Evolutionary conservation across 345 rosid species (phyloP).

Genomic region (Linum tenue): DNA sequence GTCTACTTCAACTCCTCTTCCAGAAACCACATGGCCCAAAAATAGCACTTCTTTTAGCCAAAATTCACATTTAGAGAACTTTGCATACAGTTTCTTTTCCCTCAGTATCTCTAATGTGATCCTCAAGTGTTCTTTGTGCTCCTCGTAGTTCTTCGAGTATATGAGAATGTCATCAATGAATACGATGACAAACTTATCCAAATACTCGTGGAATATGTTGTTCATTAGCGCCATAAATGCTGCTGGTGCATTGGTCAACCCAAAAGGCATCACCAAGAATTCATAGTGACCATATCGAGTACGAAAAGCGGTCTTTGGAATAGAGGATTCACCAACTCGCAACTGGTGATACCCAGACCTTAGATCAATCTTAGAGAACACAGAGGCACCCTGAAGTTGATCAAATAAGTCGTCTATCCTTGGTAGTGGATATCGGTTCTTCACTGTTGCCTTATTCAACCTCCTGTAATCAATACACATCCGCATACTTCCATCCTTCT

Average conservation of each 20-base stretch:
- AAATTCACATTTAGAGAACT: no score
- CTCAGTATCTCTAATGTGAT: no score
- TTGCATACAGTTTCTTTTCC: no score
- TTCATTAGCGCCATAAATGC: slow-evolving; percentile 1
- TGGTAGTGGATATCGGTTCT: background rate
- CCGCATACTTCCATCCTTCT: background rate
- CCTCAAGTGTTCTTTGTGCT: no score
- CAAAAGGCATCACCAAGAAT: slow-evolving; percentile 1
- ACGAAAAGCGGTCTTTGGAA: background rate
- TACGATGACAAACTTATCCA: no score
- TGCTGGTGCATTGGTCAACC: background rate
- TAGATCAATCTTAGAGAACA: slow-evolving; percentile 1
- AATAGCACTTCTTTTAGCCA: no score
- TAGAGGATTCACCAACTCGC: background rate
- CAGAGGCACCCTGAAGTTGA: background rate
- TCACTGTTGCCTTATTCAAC: background rate
- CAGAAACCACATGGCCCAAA: no score
- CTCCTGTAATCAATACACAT: background rate
- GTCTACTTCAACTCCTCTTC: no score
- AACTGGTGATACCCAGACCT: background rate
- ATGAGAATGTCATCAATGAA: no score
- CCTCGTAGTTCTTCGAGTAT: no score
- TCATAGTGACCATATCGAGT: slow-evolving; percentile 7
- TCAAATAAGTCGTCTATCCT: background rate
- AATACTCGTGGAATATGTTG: no score